Conservation (phyloP, 208 protist genomes). For the Leishmania turanica region DNA sequence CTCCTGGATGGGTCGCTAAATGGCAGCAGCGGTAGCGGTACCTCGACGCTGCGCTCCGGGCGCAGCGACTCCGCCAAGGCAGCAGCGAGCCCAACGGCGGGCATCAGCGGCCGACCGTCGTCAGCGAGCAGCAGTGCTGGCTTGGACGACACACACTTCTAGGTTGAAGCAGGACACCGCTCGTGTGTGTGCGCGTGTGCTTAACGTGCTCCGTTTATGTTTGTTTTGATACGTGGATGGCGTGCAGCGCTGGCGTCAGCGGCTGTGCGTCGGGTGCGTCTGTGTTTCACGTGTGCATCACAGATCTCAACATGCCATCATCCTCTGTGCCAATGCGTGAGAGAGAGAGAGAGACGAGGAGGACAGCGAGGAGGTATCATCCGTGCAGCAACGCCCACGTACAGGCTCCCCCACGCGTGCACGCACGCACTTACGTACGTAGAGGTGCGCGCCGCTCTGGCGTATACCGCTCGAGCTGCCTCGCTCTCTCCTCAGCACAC, state of each 20-base stretch:
- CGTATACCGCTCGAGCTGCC: neutral
- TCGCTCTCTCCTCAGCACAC: neutral
- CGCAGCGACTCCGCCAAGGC: constrained; percentile 12
- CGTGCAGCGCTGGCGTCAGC: neutral
- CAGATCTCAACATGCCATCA: neutral
- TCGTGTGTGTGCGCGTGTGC: no score
- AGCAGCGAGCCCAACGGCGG: neutral
- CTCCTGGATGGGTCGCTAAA: constrained; percentile 27
- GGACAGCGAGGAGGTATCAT: neutral
- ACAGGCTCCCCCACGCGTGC: neutral
- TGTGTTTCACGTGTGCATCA: constrained; percentile 3
- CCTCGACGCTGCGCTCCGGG: constrained; percentile 6
- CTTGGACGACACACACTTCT: constrained; percentile 29
- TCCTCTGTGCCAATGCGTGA: neutral
- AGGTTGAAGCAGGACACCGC: neutral
- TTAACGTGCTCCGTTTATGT: neutral
- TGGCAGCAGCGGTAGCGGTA: neutral
- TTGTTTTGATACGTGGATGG: neutral
- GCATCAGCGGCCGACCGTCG: constrained; percentile 4
- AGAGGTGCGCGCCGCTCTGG: neutral
- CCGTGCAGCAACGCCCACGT: neutral
- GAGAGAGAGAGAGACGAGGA: neutral
- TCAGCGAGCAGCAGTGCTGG: neutral
- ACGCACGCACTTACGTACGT: neutral
- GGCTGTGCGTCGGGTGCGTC: neutral